These are phyloP conservation scores for Cercospora canescens DNA, from an alignment of 2,329 filamentous ascomycete genomes.

Conservation along the genomic window DNA sequence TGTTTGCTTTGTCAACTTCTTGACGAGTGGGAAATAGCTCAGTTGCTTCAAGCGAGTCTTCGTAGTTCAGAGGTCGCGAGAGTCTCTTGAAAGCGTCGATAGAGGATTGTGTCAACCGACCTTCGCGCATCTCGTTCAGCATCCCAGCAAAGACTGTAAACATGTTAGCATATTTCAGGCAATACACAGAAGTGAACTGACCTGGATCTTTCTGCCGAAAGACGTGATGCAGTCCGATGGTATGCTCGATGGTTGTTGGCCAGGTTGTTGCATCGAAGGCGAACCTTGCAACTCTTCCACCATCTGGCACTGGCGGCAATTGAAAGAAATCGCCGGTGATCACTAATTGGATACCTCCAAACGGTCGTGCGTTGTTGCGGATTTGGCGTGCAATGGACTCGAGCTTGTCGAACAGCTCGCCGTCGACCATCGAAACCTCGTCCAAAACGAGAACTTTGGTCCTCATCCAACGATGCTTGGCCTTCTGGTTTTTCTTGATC, in stretches of 20 bases:
- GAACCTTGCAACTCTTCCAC: constrained; percentile 74
- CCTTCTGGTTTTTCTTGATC: constrained; percentile 84
- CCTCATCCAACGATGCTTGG: constrained; percentile 82
- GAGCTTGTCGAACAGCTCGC: constrained; percentile 93
- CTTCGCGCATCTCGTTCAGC: constrained; percentile 97
- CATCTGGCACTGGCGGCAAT: constrained; percentile 86
- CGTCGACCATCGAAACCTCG: constrained; percentile 98
- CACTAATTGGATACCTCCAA: constrained; percentile 93
- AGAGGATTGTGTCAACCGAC: constrained; percentile 74
- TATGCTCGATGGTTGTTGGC: constrained; percentile 91
- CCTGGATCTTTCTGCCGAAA: constrained; percentile 89
- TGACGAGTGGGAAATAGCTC: constrained; percentile 89
- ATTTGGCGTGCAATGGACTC: constrained; percentile 82
- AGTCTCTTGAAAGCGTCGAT: constrained; percentile 74
- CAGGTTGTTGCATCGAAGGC: constrained; percentile 91
- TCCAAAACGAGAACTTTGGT: constrained; percentile 89
- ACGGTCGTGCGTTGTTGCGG: constrained; percentile 86
- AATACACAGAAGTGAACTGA: constrained; percentile 37
- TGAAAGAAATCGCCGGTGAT: constrained; percentile 99
- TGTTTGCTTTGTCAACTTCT: constrained; percentile 88
- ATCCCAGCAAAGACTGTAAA: constrained; percentile 77
- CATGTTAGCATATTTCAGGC: constrained; percentile 30
- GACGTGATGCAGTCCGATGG: constrained; percentile 90
- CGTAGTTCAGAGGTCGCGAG: constrained; percentile 67
- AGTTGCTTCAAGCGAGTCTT: constrained; percentile 77